These are phyloP conservation scores for Diospyros kaki DNA, from an alignment of 148 eudicot genomes.

Conservation along the genomic window DNA sequence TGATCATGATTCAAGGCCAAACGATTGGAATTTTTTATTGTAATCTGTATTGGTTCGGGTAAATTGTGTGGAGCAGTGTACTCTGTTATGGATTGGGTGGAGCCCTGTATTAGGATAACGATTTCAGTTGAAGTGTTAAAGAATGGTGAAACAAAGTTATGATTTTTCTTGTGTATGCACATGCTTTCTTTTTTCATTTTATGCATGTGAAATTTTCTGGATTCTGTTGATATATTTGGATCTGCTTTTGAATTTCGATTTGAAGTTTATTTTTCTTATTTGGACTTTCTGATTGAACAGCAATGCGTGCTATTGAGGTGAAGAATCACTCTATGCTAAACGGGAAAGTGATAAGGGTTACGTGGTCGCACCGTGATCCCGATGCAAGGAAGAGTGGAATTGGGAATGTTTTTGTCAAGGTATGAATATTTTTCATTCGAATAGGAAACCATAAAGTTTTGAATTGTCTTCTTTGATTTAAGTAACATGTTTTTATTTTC, in stretches of 20 bases:
- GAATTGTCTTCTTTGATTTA: not conserved
- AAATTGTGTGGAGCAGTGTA: too few species aligned
- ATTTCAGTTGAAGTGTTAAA: too few species aligned
- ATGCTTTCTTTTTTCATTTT: too few species aligned
- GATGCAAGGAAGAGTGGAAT: conserved; percentile 63
- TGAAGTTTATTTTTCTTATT: not conserved
- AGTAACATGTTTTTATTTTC: not conserved
- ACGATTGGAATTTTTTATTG: too few species aligned
- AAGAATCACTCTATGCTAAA: conserved; percentile 52
- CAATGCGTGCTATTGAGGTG: conserved; percentile 53
- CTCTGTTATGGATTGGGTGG: too few species aligned
- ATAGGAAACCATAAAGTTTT: not conserved
- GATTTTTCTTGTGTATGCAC: too few species aligned
- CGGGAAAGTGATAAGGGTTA: conserved; percentile 57
- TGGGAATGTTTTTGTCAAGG: conserved; percentile 81
- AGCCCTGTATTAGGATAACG: too few species aligned
- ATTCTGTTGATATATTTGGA: not conserved
- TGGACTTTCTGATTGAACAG: conserved; percentile 25
- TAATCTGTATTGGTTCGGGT: too few species aligned
- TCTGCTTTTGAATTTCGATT: not conserved
- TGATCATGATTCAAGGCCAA: too few species aligned
- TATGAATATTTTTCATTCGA: conserved; percentile 15
- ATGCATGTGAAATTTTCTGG: not conserved
- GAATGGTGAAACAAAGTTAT: too few species aligned
- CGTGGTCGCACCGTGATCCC: conserved; percentile 73